Percentiles rank a stretch among this genome's conserved stretches.
Evolutionary conservation across 768 basidiomycete genomes (phyloP).

Genomic region (Podaxis carcinomalis): DNA sequence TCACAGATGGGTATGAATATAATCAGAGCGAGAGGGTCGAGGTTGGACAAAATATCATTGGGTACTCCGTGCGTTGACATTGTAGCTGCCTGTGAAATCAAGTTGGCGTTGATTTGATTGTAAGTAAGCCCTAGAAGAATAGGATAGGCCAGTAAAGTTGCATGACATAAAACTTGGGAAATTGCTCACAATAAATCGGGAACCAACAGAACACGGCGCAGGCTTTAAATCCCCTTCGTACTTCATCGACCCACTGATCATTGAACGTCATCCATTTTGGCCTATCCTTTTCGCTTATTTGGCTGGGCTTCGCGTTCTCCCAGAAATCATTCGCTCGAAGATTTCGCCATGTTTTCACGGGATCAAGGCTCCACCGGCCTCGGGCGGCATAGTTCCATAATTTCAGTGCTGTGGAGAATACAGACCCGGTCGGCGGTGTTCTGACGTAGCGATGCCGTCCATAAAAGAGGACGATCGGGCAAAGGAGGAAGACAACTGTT

Average conservation of each 20-base stretch:
- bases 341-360: slow-evolving; percentile 41
- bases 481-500: slow-evolving; percentile 53
- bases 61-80: slow-evolving; percentile 70
- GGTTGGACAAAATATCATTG: slow-evolving; percentile 75
- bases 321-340: slow-evolving; percentile 61
- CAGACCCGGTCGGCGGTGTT: slow-evolving; percentile 61
- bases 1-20: slow-evolving; percentile 69
- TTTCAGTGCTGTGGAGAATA: slow-evolving; percentile 48
- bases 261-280: slow-evolving; percentile 76
- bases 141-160: not conserved
- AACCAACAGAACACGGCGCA: slow-evolving; percentile 59
- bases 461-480: slow-evolving; percentile 52
- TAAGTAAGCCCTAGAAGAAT: slow-evolving; percentile 51
- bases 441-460: slow-evolving; percentile 51
- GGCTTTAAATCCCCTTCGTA: slow-evolving; percentile 68
- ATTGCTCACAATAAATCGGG: slow-evolving; percentile 54
- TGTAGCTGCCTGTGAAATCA: slow-evolving; percentile 78
- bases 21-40: slow-evolving; percentile 73
- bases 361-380: slow-evolving; percentile 56
- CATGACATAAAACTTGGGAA: not conserved
- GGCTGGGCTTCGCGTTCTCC: slow-evolving; percentile 69
- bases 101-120: slow-evolving; percentile 74
- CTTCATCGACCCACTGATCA: slow-evolving; percentile 76
- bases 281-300: slow-evolving; percentile 32
- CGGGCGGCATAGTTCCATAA: slow-evolving; percentile 34